Percentiles rank a stretch among this genome's conserved stretches.
phyloP scores from a whole-genome alignment of 768 basidiomycete species.

The Chalciporus pseudorubinellus region DNA sequence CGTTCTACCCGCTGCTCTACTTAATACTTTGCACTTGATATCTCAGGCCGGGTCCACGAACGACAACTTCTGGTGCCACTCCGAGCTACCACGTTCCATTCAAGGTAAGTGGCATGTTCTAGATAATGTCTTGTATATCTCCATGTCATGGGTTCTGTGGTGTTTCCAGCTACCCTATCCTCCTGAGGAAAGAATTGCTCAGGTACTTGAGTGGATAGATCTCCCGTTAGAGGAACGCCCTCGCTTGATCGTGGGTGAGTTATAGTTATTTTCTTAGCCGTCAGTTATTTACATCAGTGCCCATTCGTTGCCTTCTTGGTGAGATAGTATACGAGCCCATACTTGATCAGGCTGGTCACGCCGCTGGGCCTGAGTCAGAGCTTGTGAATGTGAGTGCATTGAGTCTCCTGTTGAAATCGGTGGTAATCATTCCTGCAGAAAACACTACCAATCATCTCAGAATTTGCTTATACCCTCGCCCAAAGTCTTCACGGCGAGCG shows the following conservation, averaged over 20 bases:
- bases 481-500: conserved; percentile 54
- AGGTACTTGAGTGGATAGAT: conserved; percentile 77
- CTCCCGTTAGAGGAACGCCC: conserved; percentile 58
- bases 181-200: conserved; percentile 56
- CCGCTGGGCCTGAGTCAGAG: conserved; percentile 59
- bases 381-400: conserved; percentile 58
- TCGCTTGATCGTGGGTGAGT: conserved; percentile 65
- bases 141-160: not conserved
- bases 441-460: conserved; percentile 63
- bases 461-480: conserved; percentile 54
- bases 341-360: conserved; percentile 81
- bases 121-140: not conserved
- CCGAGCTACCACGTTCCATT: conserved; percentile 16
- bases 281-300: not conserved
- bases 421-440: conserved; percentile 37
- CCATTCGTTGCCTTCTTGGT: not conserved
- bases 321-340: conserved; percentile 72
- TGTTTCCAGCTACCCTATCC: conserved; percentile 1
- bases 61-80: conserved; percentile 8
- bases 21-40: not conserved
- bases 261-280: not conserved
- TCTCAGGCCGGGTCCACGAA: conserved; percentile 15
- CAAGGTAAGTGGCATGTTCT: conserved; percentile 8
- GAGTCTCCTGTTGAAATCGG: not conserved
- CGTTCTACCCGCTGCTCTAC: not conserved